A percentile compares a stretch with the other conserved stretches of the same genome.
These are phyloP conservation scores for Leccinum variicolor DNA, from an alignment of 768 basidiomycete species.

Conservation along the genomic window DNA sequence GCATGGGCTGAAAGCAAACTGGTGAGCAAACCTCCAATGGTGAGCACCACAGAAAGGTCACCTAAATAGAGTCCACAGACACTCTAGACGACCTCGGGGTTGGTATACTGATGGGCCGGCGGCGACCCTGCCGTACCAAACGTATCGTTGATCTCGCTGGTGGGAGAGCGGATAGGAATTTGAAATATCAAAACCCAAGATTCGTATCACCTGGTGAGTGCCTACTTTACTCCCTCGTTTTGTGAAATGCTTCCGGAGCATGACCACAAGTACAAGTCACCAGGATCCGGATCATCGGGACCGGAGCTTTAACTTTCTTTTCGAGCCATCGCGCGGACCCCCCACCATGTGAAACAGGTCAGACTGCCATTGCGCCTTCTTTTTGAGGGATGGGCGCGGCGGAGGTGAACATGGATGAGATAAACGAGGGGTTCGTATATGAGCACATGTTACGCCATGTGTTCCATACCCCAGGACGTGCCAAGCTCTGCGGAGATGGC, in stretches of 20 bases:
- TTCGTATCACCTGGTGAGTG: neutral
- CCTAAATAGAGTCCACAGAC: too few species aligned
- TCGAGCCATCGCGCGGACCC: neutral
- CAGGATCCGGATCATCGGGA: neutral
- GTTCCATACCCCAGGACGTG: neutral
- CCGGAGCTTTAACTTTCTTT: slow-evolving; percentile 11
- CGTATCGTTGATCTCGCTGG: too few species aligned
- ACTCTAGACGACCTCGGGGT: too few species aligned
- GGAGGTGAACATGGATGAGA: neutral
- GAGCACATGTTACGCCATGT: neutral
- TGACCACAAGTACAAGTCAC: neutral
- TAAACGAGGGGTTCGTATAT: too few species aligned
- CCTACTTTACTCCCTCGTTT: neutral
- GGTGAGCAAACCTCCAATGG: too few species aligned
- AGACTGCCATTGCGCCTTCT: neutral
- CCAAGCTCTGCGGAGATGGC: too few species aligned
- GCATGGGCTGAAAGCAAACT: too few species aligned
- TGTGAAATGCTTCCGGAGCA: neutral
- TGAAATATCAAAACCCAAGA: slow-evolving; percentile 21
- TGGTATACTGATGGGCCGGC: too few species aligned
- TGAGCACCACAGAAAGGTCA: too few species aligned
- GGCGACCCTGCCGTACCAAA: too few species aligned
- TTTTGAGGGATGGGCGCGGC: neutral
- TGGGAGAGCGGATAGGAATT: slow-evolving; percentile 1
- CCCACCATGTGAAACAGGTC: neutral